Base-by-base conservation (phyloP, 371 early-diverging fungal species). In the Zopfochytrium polystomum region DNA sequence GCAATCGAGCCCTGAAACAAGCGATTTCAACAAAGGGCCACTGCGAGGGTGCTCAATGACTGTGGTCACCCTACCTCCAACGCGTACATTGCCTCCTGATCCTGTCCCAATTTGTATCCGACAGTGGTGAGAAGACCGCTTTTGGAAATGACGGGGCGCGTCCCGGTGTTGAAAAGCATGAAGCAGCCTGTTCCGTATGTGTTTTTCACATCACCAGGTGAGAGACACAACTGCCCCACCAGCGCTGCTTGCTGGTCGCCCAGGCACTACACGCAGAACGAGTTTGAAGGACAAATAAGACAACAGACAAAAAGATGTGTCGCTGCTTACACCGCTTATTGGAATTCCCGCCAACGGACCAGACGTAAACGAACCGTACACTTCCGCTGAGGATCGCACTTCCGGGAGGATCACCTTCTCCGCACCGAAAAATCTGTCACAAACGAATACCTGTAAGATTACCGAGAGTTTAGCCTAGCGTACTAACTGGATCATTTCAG, bases 211-310 rank as follows among this genome's bases (percentile, higher is more conserved):
- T 90, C 86, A 2, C 97, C 96, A 0, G 80, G 75, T 26, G 82
- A 65, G 69, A 93, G 90, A 73, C 98, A 96, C 62, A 84, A 83
- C 67, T 96, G 98, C 9, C 98, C 98, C 6, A 97, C 93, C 44
- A 95, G 77, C 4, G 98, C 96, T 2, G 96, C 95, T 69, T 97
- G 98, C 70, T 97, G 98, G 76, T 97, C 98, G 23, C 98, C 98
- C 31, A 96, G 73, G 69, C 90, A 88, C 3, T 76, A 30, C 22
- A 27, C 15, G 26, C 30, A 6, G 26, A 27, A 2, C 18, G 23
- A n/a, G n/a, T n/a, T n/a, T n/a, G n/a, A 7, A 23, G 32, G 31
- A 52, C 7, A 23, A 67, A n/a, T 30, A 59, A 56, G 33, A 43
- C 22, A 65, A 13, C 43, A 33, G 42, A 22, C 11, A 32, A 49